Percentiles rank a stretch among this genome's conserved stretches.
Conservation (phyloP, 2,329 filamentous ascomycete genomes). For the Myriosclerotinia duriaeana region DNA sequence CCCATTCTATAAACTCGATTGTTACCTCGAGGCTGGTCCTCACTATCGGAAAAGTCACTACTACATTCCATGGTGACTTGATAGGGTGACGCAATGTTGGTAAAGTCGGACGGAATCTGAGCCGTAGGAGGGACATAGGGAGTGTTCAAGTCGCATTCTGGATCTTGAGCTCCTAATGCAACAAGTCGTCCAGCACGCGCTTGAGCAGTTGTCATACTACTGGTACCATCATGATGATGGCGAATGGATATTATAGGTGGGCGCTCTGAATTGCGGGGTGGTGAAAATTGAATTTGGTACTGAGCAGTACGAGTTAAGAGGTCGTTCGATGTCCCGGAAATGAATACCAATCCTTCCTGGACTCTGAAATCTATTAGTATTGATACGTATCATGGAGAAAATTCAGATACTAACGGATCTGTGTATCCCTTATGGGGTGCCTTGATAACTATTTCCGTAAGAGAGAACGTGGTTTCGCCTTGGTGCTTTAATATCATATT, state of each 20-base stretch:
- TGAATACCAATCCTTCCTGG: conserved; percentile 87
- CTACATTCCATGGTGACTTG: conserved; percentile 59
- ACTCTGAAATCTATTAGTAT: conserved; percentile 54
- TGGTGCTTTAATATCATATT: conserved; percentile 84
- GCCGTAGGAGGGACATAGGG: conserved; percentile 44
- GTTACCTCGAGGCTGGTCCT: conserved; percentile 44
- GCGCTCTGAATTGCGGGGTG: conserved; percentile 39
- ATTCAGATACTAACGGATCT: conserved; percentile 67
- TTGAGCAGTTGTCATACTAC: conserved; percentile 47
- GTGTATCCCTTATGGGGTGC: conserved; percentile 79
- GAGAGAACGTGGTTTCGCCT: conserved; percentile 74
- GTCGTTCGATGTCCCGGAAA: conserved; percentile 81
- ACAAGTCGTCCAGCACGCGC: conserved; percentile 49
- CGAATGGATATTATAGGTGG: conserved; percentile 52
- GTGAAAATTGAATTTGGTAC: conserved; percentile 67
- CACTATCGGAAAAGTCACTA: conserved; percentile 50
- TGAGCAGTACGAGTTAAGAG: conserved; percentile 69
- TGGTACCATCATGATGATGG: conserved; percentile 54
- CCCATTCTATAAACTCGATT: conserved; percentile 55
- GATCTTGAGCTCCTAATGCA: conserved; percentile 43
- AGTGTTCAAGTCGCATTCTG: conserved; percentile 42
- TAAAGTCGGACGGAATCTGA: conserved; percentile 59
- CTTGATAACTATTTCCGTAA: conserved; percentile 86
- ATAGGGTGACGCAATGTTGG: conserved; percentile 49
- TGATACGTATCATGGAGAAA: not conserved